phyloP scores from a whole-genome alignment of 1,284 basidiomycete species.

The Gymnopus androsaceus region DNA sequence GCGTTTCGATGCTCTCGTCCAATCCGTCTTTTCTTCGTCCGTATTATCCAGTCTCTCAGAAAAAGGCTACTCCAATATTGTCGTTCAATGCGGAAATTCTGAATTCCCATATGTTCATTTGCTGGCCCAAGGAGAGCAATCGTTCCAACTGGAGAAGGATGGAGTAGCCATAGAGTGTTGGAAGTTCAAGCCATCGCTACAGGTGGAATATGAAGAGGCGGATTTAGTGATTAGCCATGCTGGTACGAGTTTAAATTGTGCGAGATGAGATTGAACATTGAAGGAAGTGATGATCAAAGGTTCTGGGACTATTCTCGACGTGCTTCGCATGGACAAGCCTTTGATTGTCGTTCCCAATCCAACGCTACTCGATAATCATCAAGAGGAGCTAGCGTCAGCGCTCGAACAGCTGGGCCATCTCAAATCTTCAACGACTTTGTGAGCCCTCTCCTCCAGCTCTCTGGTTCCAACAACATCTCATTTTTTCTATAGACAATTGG shows the following conservation, averaged over 20 bases:
- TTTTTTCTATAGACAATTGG: conserved; percentile 49
- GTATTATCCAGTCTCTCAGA: conserved; percentile 55
- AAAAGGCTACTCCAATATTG: conserved; percentile 58
- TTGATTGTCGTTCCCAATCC: conserved; percentile 91
- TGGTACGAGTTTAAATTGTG: conserved; percentile 51
- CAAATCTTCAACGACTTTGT: conserved; percentile 61
- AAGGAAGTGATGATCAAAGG: conserved; percentile 50
- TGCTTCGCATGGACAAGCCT: conserved; percentile 71
- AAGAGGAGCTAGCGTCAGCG: conserved; percentile 83
- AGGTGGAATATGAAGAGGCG: conserved; percentile 62
- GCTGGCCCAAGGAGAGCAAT: conserved; percentile 27
- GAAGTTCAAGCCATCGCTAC: conserved; percentile 73
- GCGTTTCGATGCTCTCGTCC: conserved; percentile 75
- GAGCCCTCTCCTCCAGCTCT: conserved; percentile 33
- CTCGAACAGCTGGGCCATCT: conserved; percentile 68
- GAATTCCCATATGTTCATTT: conserved; percentile 31
- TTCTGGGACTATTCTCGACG: conserved; percentile 92
- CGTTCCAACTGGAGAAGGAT: conserved; percentile 33
- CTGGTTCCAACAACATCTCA: not conserved
- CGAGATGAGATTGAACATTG: not conserved
- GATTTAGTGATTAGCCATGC: conserved; percentile 91
- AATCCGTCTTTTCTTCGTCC: conserved; percentile 56
- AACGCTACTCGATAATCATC: conserved; percentile 91
- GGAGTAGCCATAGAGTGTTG: conserved; percentile 64
- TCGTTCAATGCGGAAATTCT: conserved; percentile 78